Percentiles rank a stretch among this genome's conserved stretches.
These are phyloP conservation scores for Aspergillus nidulans DNA, from an alignment of 495 filamentous ascomycete genomes.

Conservation along the genomic window DNA sequence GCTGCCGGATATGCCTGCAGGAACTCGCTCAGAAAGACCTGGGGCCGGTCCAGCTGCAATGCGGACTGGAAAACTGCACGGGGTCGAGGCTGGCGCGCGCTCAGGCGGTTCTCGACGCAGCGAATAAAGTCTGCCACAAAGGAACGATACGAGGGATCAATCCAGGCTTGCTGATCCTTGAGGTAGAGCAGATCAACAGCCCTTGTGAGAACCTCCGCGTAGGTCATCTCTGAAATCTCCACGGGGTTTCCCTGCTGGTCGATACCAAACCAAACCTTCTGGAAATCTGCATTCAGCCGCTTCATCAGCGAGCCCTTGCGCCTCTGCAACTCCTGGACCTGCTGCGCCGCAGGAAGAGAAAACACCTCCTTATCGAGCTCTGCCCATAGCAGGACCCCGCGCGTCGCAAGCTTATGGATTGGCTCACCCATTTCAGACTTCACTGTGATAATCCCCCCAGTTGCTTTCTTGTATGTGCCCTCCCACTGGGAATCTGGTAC, in stretches of 20 bases:
- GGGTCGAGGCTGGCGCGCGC: no score
- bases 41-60: neutral
- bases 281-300: slow-evolving; percentile 96
- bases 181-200: neutral
- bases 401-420: slow-evolving; percentile 93
- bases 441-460: slow-evolving; percentile 92
- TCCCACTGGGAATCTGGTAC: slow-evolving; percentile 64
- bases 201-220: neutral
- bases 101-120: neutral
- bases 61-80: neutral
- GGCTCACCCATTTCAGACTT: slow-evolving; percentile 98
- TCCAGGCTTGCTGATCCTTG: neutral
- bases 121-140: neutral
- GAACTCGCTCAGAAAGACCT: neutral
- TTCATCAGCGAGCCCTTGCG: slow-evolving; percentile 91
- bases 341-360: slow-evolving; percentile 89
- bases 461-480: slow-evolving; percentile 76
- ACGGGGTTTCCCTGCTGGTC: slow-evolving; percentile 70
- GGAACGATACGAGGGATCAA: neutral
- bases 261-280: slow-evolving; percentile 97
- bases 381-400: slow-evolving; percentile 65
- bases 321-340: slow-evolving; percentile 84
- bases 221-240: slow-evolving; percentile 64
- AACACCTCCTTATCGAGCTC: slow-evolving; percentile 99
- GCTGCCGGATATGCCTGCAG: neutral